Evolutionary conservation across 1,284 basidiomycete genomes (phyloP), one percentile per base, ranked within the genome.

Genomic region (Sphagnurus paluster): DNA sequence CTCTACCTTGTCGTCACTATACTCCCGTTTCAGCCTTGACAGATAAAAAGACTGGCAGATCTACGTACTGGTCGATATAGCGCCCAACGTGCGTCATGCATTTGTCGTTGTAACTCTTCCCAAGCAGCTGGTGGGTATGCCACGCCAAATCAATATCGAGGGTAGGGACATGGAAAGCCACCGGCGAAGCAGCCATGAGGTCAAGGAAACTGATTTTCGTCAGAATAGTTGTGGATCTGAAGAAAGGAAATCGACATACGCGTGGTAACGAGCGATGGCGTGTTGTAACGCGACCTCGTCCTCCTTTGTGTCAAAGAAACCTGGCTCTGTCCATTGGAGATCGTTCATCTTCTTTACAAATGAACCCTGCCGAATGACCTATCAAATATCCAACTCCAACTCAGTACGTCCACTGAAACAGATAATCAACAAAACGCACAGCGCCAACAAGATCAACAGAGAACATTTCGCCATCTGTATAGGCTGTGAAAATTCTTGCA

Each of bases 261-360:
- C 70, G 26, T 71, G 68, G 49, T 72, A 72, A 54, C 69, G 56
- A 2, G 64, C 59, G 16, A 71, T 58, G 8, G 64, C 62, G 44
- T 70, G 69, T 28, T 65, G 53, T 1, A 72, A 49, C 9, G 52
- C 54, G 2, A 64, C 41, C 20, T 61, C 46, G 32, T 75, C 70
- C n/a, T 64, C 63, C 1, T 48, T 35, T 7, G 56, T 55, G 5
- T 69, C 63, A 28, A 75, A 73, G 50, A 68, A 76, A 0, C 53
- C 61, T 0, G 70, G 65, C 13, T 60, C 50, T 0, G 76, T 79
- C 80, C 80, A 84, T 1, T 70, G 67, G 2, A 83, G 65, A n/a
- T 72, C 65, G 32, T 62, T 55, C 72, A 80, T 77, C 64, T 82
- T 82, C 48, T 63, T 53, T 6, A 80, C 65, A 50, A 84, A 84